A percentile compares a stretch with the other conserved stretches of the same genome.
phyloP scores from a whole-genome alignment of 1,284 basidiomycete species.

The Cutaneotrichosporon spelunceum region DNA sequence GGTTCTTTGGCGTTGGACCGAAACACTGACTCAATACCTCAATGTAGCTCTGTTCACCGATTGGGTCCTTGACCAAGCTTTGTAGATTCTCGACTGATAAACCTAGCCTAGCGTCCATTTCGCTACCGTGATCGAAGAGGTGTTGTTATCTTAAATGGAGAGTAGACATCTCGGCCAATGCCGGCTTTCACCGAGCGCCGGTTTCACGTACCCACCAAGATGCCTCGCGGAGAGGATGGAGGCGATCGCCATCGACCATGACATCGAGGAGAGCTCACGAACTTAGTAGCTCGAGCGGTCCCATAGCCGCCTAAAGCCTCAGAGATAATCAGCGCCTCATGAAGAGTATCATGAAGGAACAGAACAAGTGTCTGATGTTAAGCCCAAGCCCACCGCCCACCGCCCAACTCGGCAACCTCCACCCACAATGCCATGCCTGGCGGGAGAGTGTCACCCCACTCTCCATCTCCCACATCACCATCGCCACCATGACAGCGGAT shows the following conservation, averaged over 20 bases:
- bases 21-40: background rate
- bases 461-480: background rate
- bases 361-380: background rate
- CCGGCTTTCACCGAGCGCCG: too few species aligned
- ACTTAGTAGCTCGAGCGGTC: too few species aligned
- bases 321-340: too few species aligned
- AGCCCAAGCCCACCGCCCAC: background rate
- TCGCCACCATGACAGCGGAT: slow-evolving; percentile 3
- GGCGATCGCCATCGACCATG: too few species aligned
- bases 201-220: too few species aligned
- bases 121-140: background rate
- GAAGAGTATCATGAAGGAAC: too few species aligned
- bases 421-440: background rate
- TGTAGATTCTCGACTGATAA: background rate
- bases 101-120: background rate
- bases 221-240: too few species aligned
- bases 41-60: background rate
- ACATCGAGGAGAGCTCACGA: too few species aligned
- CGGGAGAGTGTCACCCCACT: background rate
- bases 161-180: too few species aligned
- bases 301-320: too few species aligned
- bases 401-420: background rate
- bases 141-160: too few species aligned
- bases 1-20: background rate
- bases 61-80: background rate